Base-by-base conservation (phyloP, 495 filamentous ascomycete species). In the Pyrenula massariospora region DNA sequence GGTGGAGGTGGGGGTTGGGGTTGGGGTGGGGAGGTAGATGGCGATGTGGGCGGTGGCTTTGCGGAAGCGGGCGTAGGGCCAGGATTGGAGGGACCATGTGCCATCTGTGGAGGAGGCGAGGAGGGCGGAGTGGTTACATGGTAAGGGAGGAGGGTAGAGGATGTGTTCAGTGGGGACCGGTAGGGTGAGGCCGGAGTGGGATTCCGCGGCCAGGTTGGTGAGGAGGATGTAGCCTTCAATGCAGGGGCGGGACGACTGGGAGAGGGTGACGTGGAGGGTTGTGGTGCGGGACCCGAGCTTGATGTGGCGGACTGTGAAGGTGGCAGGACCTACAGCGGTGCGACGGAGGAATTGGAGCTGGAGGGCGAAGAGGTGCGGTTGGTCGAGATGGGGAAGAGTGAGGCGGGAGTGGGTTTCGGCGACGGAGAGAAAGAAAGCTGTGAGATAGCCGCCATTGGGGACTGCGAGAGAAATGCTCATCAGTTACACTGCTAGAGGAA, bases 391-490 rank as follows among this genome's bases (percentile, higher is more conserved):
- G 31, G 75, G 62, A 55, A 89, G 82, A 10, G 84, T 81, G 24
- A 80, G 83, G 48, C 62, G 64, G 70, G 88, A 89, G 67, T 92
- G 86, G 12, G 69, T 73, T 1, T 67, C 65, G 8, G 82, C 81
- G 21, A 85, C 78, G 15, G 71, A 68, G 61, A 88, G 77, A 57
- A 94, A 67, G 55, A 81, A 66, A 2, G 84, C 73, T 20, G 84
- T 84, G 11, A 86, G 82, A 62, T 86, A 92, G 51, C 89, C 90
- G 57, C 89, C 89, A 62, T 95, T 88, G 20, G 88, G 88, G 3
- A 95, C 89, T 88, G 63, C 55, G 57, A 23, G 24, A 52, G 50
- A 10, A 50, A 52, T 19, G 50, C 21, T 48, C 21, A 21, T 20
- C 24, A 56, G 50, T 42, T 23, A 2, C 21, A 20, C 50, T 15